Evolutionary conservation across 345 rosid species (phyloP).

Genomic region (Citrus trifoliata): DNA sequence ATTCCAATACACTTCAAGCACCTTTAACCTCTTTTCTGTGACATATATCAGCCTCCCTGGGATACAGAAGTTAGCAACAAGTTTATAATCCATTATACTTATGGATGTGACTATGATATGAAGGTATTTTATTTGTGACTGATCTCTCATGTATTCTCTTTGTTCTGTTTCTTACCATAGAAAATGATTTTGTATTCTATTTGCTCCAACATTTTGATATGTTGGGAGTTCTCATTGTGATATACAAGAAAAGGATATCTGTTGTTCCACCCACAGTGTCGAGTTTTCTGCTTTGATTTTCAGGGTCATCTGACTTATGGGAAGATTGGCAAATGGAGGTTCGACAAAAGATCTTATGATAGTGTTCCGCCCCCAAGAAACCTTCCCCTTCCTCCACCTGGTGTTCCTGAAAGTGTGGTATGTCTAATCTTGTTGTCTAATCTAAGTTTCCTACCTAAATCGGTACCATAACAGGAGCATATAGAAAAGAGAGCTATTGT

Average conservation of each 20-base stretch:
- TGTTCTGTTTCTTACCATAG: background rate
- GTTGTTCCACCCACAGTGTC: background rate
- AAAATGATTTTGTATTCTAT: background rate
- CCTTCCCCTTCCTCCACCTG: slow-evolving; percentile 90
- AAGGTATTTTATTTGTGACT: slow-evolving; percentile 46
- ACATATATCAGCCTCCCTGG: slow-evolving; percentile 90
- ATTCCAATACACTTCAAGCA: slow-evolving; percentile 5
- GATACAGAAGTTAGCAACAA: slow-evolving; percentile 80
- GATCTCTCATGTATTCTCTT: background rate
- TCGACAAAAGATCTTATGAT: slow-evolving; percentile 83
- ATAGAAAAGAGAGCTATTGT: background rate
- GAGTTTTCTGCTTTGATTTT: slow-evolving; percentile 9
- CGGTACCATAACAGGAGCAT: background rate
- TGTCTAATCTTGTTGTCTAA: slow-evolving; percentile 20
- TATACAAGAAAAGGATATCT: background rate
- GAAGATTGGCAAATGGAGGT: slow-evolving; percentile 94
- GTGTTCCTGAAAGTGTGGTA: slow-evolving; percentile 97
- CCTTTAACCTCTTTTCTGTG: slow-evolving; percentile 24
- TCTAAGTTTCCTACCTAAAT: background rate
- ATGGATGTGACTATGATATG: slow-evolving; percentile 91
- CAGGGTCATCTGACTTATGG: slow-evolving; percentile 91
- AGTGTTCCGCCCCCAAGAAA: slow-evolving; percentile 64
- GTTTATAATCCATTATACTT: slow-evolving; percentile 93
- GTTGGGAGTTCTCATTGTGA: background rate
- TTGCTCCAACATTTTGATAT: slow-evolving; percentile 13